These are phyloP conservation scores for Hirsutella thompsonii DNA, from an alignment of 2,329 filamentous ascomycete species.

Conservation along the genomic window DNA sequence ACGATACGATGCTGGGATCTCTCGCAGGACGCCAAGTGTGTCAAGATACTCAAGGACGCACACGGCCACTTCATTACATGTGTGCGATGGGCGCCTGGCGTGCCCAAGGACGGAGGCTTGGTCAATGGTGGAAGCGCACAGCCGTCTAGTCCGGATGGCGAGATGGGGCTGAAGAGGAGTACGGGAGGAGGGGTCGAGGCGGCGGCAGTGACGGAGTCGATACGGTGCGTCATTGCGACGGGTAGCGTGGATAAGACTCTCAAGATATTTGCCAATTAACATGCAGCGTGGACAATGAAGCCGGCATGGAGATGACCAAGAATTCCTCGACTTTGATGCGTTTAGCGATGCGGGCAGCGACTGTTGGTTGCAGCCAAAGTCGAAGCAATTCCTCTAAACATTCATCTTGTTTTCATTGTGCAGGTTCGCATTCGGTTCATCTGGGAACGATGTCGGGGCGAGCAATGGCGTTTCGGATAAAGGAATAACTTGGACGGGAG, in stretches of 20 bases:
- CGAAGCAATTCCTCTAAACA: too few species aligned
- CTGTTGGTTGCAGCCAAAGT: too few species aligned
- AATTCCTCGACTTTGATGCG: too few species aligned
- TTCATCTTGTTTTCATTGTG: too few species aligned
- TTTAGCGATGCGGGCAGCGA: too few species aligned
- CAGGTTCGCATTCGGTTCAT: too few species aligned
- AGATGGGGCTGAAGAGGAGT: conserved; percentile 35
- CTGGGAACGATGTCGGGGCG: too few species aligned
- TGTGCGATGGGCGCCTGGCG: conserved; percentile 69
- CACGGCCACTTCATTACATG: conserved; percentile 80
- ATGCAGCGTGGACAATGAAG: too few species aligned
- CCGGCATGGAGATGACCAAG: too few species aligned
- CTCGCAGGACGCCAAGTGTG: conserved; percentile 77
- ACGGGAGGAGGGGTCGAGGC: conserved; percentile 14
- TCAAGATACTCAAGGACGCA: conserved; percentile 65
- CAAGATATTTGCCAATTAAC: conserved; percentile 58
- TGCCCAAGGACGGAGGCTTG: conserved; percentile 6
- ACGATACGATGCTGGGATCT: conserved; percentile 91
- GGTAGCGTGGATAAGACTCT: conserved; percentile 75
- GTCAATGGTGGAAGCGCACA: conserved; percentile 5
- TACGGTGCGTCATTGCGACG: conserved; percentile 77
- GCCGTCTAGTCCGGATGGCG: conserved; percentile 10
- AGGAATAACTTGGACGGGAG: too few species aligned
- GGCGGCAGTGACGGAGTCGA: conserved; percentile 40
- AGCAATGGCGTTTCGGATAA: too few species aligned